These are phyloP conservation scores for Pezicula radicicola DNA, from an alignment of 2,329 filamentous ascomycete species.

Conservation along the genomic window DNA sequence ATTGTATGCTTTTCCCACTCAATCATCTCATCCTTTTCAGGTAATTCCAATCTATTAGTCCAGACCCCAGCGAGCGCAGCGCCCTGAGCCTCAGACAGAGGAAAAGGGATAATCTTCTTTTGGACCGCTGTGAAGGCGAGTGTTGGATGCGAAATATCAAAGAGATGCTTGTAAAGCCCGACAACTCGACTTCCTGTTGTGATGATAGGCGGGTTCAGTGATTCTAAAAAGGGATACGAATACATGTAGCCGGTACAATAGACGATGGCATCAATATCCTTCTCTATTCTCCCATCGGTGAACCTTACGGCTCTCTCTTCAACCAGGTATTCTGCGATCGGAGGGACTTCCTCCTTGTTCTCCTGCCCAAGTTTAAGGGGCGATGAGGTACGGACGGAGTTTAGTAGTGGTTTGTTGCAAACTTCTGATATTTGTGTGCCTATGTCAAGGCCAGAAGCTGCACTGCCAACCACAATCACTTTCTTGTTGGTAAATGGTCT, in stretches of 20 bases:
- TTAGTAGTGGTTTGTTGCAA: slow-evolving; percentile 58
- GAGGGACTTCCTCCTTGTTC: slow-evolving; percentile 47
- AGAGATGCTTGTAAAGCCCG: slow-evolving; percentile 75
- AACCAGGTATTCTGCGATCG: slow-evolving; percentile 55
- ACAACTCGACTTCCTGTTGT: slow-evolving; percentile 67
- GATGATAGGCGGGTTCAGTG: slow-evolving; percentile 52
- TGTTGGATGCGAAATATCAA: slow-evolving; percentile 73
- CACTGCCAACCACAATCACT: slow-evolving; percentile 80
- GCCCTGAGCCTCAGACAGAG: slow-evolving; percentile 74
- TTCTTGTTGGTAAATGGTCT: slow-evolving; percentile 64
- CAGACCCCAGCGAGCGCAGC: slow-evolving; percentile 76
- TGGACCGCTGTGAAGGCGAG: slow-evolving; percentile 74
- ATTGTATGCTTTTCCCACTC: slow-evolving; percentile 57
- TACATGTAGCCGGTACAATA: slow-evolving; percentile 93
- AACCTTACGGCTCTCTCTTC: slow-evolving; percentile 62
- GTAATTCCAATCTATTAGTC: slow-evolving; percentile 66
- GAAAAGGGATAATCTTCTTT: slow-evolving; percentile 86
- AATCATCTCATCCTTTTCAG: slow-evolving; percentile 60
- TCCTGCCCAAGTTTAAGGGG: slow-evolving; percentile 26
- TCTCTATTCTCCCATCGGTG: slow-evolving; percentile 60
- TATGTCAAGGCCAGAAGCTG: slow-evolving; percentile 82
- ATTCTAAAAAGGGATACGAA: slow-evolving; percentile 68
- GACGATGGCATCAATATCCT: slow-evolving; percentile 69
- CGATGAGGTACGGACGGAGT: slow-evolving; percentile 56
- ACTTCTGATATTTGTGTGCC: slow-evolving; percentile 67